Conservation (phyloP, 2,329 filamentous ascomycete genomes). For the Fusarium clavum region DNA sequence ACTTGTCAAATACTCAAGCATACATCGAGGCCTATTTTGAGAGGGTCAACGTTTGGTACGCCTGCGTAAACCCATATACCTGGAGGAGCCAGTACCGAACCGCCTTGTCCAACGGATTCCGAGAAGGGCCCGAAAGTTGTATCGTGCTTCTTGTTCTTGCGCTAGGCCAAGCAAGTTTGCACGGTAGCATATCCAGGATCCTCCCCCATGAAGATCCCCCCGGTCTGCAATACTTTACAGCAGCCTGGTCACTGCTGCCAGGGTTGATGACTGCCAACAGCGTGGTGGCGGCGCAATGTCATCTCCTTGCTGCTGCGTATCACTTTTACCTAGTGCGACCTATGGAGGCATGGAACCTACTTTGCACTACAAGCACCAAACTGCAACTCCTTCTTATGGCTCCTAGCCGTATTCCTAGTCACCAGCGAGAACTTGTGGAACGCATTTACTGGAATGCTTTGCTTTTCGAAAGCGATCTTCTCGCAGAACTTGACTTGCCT, state of each 20-base stretch:
- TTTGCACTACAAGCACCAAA: conserved; percentile 85
- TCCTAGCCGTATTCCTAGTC: conserved; percentile 75
- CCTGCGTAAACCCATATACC: conserved; percentile 84
- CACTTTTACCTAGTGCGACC: conserved; percentile 85
- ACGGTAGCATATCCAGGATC: conserved; percentile 80
- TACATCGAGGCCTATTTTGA: conserved; percentile 86
- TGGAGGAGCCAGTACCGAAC: conserved; percentile 82
- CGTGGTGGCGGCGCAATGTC: conserved; percentile 82
- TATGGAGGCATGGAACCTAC: conserved; percentile 83
- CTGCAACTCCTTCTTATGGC: conserved; percentile 81
- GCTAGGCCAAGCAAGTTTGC: conserved; percentile 79
- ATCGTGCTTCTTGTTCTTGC: conserved; percentile 83
- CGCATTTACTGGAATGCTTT: conserved; percentile 87
- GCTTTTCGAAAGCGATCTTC: conserved; percentile 82
- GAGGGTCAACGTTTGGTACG: conserved; percentile 86
- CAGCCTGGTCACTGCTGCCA: conserved; percentile 81
- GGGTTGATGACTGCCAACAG: conserved; percentile 84
- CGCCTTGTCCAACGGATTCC: conserved; percentile 79
- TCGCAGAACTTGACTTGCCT: conserved; percentile 83
- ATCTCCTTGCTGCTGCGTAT: conserved; percentile 83
- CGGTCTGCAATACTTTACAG: conserved; percentile 82
- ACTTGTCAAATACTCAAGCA: conserved; percentile 77
- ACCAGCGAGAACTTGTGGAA: conserved; percentile 78
- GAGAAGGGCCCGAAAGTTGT: conserved; percentile 83
- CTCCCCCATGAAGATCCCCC: conserved; percentile 77